Base-by-base conservation (phyloP, 2,329 filamentous ascomycete genomes). In the Orbilia quercus region DNA sequence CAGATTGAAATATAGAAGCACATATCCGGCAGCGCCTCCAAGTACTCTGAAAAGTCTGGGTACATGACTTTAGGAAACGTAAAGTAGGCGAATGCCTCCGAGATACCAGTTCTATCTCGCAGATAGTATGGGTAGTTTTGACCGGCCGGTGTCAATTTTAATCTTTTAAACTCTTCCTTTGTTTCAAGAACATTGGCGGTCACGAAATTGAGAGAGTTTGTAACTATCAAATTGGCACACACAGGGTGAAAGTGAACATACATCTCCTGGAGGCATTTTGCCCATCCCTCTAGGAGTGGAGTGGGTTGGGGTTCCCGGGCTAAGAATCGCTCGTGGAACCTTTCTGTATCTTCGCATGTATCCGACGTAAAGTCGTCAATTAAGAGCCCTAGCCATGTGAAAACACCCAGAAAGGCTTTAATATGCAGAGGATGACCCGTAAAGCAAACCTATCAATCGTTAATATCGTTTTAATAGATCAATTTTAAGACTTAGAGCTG, bases 21-120 rank as follows among this genome's bases (percentile, higher is more conserved):
- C 74, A 79, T 75, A 34, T 79, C 78, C 0, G 78, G 76, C 20
- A 79, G 74, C 1, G 77, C 78, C 23, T 79, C 77, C 12, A 79
- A 45, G 42, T 77, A 79, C 20, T 51, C 51, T 6, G 77, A 77
- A 7, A 79, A 67, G 25, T 79, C 76, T 1, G 78, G 78, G 38
- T 76, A 79, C 7, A 75, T 14, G 0, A 54, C 70, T 53, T 75
- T 78, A 0, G 78, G 78, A 28, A 79, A 79, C 12, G 76, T 76
- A 47, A 79, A 79, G 45, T 76, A 78, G 1, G 77, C 74, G 25
- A 77, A 79, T 0, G 77, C 75, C 22, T 79, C 78, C 0, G 76
- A 72, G 1, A 79, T 57, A 3, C 79, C 79, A 45, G 76, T 76
- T 40, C 77, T 79, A 2, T 78, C 75, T 1, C 79, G 75, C 5